A percentile compares a stretch with the other conserved stretches of the same genome.
Conservation (phyloP, 371 early-diverging fungal genomes). For the Funneliformis caledonium region DNA sequence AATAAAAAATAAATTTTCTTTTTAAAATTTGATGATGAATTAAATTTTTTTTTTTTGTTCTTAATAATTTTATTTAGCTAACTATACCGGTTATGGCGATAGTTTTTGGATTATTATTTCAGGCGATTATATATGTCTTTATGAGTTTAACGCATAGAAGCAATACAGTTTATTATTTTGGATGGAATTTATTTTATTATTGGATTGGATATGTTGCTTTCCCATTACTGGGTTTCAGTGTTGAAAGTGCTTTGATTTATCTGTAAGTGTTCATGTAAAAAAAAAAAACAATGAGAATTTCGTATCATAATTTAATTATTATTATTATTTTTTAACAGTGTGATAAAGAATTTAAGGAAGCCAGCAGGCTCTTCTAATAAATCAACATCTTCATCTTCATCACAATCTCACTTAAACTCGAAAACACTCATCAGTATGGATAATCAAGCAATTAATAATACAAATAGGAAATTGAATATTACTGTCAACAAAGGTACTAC, state of each 20-base stretch:
- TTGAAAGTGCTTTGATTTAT: not conserved
- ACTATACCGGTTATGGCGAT: not conserved
- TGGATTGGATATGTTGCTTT: not conserved
- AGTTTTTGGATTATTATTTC: not conserved
- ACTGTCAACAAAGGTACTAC: no score
- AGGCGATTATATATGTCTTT: not conserved
- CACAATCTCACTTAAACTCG: no score
- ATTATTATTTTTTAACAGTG: no score
- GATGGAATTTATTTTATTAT: not conserved
- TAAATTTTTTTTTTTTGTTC: not conserved
- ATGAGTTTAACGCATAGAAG: not conserved
- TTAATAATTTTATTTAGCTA: not conserved
- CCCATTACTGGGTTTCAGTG: not conserved
- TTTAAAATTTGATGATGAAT: not conserved
- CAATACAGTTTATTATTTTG: not conserved
- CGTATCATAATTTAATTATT: no score
- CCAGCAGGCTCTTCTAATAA: no score
- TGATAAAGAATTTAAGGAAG: no score
- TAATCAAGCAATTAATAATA: no score
- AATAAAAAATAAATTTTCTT: not conserved
- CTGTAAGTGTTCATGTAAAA: not conserved
- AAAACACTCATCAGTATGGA: no score
- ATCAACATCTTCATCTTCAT: no score
- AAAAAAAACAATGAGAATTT: no score
- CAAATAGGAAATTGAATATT: no score